Evolutionary conservation across 352 stramenopile genomes (phyloP), one percentile per base, ranked within the genome.

Genomic region (Globisporangium perplexum): DNA sequence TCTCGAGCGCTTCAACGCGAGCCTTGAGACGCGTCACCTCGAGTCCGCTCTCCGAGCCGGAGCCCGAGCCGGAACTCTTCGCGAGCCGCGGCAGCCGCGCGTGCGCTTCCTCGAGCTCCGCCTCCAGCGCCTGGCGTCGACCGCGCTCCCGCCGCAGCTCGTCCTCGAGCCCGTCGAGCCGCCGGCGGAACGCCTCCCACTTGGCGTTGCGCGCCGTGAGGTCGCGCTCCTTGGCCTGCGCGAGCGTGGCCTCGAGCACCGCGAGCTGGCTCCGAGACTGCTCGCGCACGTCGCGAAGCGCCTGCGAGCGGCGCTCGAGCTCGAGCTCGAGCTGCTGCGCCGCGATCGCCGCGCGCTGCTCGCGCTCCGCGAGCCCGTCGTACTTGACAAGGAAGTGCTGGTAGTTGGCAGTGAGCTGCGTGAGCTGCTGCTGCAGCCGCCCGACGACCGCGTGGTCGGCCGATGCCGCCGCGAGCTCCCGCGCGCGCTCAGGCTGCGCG

Each of bases 361-460:
- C 69, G 23, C 62, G 57, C 33, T 80, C 71, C 0, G 72, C 59
- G 6, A 75, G 62, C 11, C 72, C 44, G 12, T 93, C 78, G 53
- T 90, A 90, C 31, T 86, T 81, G 30, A 71, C 46, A 0, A 82
- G 35, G n/a, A 90, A 92, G n/a, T 87, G 74, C 57, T 94, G 83
- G 62, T 90, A 94, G 15, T 72, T 86, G 4, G 66, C 42, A 55
- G 90, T 95, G n/a, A 95, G 83, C n/a, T 91, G 73, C 59, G 93
- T 76, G 17, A 98, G 65, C 59, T 97, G 79, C 30, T 91, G 76
- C 61, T 98, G 93, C 14, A 98, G 66, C 50, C 81, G 68, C 1
- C 86, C 92, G 36, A 98, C 93, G 31, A 97, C 73, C 4, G 86
- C 74, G 42, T 97, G 87, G 61, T 98, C 93, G 58, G 97, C 91